Evolutionary conservation across 2,329 filamentous ascomycete species (phyloP), one percentile per base, ranked within the genome.

Genomic region (Trichophyton verrucosum): DNA sequence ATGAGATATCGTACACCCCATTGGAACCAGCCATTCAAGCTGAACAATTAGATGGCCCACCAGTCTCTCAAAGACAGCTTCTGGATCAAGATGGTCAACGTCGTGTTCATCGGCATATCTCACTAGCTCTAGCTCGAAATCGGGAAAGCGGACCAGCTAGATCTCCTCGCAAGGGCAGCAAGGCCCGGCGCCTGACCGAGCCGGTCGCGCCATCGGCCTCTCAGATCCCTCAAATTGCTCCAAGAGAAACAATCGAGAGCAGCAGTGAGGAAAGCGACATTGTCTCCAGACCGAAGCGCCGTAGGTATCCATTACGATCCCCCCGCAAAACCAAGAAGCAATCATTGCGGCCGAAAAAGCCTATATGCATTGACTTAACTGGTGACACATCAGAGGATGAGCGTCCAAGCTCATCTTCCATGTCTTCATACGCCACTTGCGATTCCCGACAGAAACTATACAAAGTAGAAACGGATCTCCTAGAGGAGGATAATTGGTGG

Each of bases 21-120:
- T 63, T 76, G 4, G 61, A 62, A 1, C 49, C 66, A 2, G 63
- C 71, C 8, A 62, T 65, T 27, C 67, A 70, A 57, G 58, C 65
- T 8, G 66, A 65, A 3, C 74, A 76, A 40, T 66, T 75, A 5
- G 63, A 69, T 57, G 71, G 69, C 1, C 60, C 65, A 1, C 62
- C 63, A 1, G 57, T 65, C 0, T 56, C 65, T 11, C 38, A 33
- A 46, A 8, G 57, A 36, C 9, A n/a, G 4, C 8, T 20, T 44
- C 57, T 59, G 8, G 17, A 6, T 7, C 9, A 27, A 11, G 42
- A 59, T 13, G 11, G 6, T 8, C 38, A 60, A 4, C 65, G 69
- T n/a, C 38, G 7, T 44, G 40, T 59, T 38, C 20, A 3, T 4
- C 11, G 46, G n/a, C 38, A 47, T 13, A 47, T 59, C 11, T 22